Base-by-base conservation (phyloP, 257 asterid genomes). In the Orobanche coerulescens region DNA sequence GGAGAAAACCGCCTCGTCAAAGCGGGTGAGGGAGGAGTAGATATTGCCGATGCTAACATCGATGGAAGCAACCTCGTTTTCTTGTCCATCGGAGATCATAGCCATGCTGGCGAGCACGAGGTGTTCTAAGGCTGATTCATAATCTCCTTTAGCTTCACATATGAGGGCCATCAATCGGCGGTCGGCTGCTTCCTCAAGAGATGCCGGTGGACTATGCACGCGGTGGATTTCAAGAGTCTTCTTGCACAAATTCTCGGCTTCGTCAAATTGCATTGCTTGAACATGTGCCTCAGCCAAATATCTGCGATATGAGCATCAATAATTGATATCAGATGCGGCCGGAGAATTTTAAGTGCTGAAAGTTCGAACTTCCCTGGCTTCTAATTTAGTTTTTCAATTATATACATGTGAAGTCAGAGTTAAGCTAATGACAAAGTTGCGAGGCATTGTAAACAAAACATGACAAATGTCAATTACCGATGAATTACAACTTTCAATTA, bases 141-240 rank as follows among this genome's bases (percentile, higher is more conserved):
- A 86, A 62, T 84, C 97, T 42, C 94, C 95, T 73, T 89, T 89
- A 42, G 99, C 97, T 72, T 93, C 99, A 25, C 88, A 89, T 69
- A 93, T 86, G 59, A 93, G 95, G 58, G 98, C 97, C 97, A 93
- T 89, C 71, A 93, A 72, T 50, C 99, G 81, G 42, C 97, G 95
- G 69, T 93, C 99, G 46, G 97, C 96, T 63, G 96, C 99, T 80
- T 93, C 99, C 77, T 93, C 99, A 8, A 93, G 97, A 69, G 97
- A 89, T 14, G 99, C 99, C 4, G 99, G 99, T 25, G 97, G 96
- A 65, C 97, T 89, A 73, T 93, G 97, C 56, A 86, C 91, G 5
- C 96, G 83, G 78, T 93, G 99, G 71, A 93, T 93, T 80, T 93
- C 99, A 30, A 93, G 95, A 54, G 99, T 93, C 72, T 71, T 84